Base-by-base conservation (phyloP, 495 filamentous ascomycete genomes). In the Hyaloscypha bicolor region DNA sequence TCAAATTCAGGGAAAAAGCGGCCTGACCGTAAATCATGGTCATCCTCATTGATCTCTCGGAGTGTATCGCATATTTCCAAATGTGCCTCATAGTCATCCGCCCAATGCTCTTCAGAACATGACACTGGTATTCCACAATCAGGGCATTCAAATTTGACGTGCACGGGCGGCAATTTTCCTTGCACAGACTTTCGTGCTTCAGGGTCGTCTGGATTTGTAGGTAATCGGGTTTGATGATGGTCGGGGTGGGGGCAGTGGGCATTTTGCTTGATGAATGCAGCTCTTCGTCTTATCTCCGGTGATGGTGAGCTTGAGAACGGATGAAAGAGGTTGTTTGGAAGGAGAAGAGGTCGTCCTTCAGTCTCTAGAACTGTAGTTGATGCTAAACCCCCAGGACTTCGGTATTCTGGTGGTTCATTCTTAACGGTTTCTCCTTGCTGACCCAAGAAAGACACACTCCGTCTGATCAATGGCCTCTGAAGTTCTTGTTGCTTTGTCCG, bases 101-200 rank as follows among this genome's bases (percentile, higher is more conserved):
- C 91, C 90, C 93, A 98, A 75, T 99, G 96, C 51, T 90, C 89
- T 77, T 97, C 89, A 45, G 87, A 93, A 79, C 95, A 99, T 71
- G 93, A 96, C 0, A 96, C 87, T 1, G 95, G 95, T 29, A 98
- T 89, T 22, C 95, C 95, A 72, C 95, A 99, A 79, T 98, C 95
- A 11, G 94, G 93, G 71, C 95, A 99, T 79, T 97, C 96, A 76
- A 94, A 96, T 62, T 89, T 84, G 66, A 97, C 91, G 77, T 95
- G 93, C 9, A 85, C 85, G 4, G 93, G 90, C 3, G 91, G 83
- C 48, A 82, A 72, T 55, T 63, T 79, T 37, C 80, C 84, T n/a
- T 81, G 78, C n/a, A 69, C 74, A 39, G 77, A 70, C 55, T 75
- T 73, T 22, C 84, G 79, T 52, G 79, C 77, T 77, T 90, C 88